Percentiles rank a stretch among this genome's conserved stretches.
phyloP scores from a whole-genome alignment of 441 rosid species.

The Croton setiger region DNA sequence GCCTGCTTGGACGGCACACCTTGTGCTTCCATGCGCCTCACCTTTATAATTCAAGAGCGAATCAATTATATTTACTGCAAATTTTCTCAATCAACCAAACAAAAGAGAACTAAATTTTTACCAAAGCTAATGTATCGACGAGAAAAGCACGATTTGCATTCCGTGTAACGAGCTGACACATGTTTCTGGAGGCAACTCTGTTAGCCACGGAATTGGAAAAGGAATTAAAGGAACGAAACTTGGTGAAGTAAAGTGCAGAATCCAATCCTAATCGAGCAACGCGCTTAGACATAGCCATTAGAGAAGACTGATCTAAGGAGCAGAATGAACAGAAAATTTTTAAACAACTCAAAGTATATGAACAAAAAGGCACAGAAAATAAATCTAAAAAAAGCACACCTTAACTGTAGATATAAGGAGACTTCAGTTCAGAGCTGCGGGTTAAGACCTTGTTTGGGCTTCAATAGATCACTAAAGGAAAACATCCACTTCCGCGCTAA shows the following conservation, averaged over 20 bases:
- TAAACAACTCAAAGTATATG: no score
- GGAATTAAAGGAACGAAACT: slow-evolving; percentile 26
- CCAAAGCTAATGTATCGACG: slow-evolving; percentile 92
- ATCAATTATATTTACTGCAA: slow-evolving; percentile 12
- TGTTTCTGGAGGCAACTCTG: slow-evolving; percentile 33
- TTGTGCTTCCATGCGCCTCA: slow-evolving; percentile 82
- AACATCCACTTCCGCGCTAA: no score
- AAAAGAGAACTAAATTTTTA: slow-evolving; percentile 18
- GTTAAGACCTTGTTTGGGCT: no score
- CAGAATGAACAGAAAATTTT: no score
- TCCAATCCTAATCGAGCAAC: slow-evolving; percentile 37
- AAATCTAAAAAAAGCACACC: no score
- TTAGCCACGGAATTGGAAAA: slow-evolving; percentile 19
- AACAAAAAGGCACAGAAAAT: no score
- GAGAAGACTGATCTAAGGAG: no score
- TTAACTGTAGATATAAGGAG: no score
- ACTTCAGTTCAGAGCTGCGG: no score
- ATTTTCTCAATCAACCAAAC: background rate
- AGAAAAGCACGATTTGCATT: slow-evolving; percentile 79
- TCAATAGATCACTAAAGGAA: no score
- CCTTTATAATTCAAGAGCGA: no score
- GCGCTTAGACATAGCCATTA: slow-evolving; percentile 54
- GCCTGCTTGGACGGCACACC: slow-evolving; percentile 91
- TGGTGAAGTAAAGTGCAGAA: slow-evolving; percentile 30
- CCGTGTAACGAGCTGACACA: slow-evolving; percentile 59